phyloP scores from a whole-genome alignment of 805 yeast genomes.

The Kregervanrija pseudodelftensis region DNA sequence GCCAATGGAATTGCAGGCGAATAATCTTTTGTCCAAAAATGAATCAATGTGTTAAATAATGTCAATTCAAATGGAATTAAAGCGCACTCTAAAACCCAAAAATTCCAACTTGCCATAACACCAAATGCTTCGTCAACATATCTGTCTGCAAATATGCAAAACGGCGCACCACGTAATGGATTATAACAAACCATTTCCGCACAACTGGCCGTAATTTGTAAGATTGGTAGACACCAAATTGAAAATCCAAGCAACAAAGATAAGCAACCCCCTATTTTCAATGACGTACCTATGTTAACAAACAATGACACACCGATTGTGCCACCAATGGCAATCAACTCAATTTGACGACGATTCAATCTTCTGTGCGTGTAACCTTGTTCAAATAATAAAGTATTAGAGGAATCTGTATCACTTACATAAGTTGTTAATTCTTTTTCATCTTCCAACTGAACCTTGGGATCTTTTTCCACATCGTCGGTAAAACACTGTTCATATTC shows the following conservation, averaged over 20 bases:
- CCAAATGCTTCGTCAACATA: conserved; percentile 40
- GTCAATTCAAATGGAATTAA: conserved; percentile 44
- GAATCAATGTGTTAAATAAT: conserved; percentile 46
- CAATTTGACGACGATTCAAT: conserved; percentile 61
- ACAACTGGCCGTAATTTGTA: conserved; percentile 33
- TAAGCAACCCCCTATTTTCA: conserved; percentile 35
- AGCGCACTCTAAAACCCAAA: conserved; percentile 41
- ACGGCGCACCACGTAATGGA: conserved; percentile 38
- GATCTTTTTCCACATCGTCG: conserved; percentile 3
- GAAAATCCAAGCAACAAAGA: conserved; percentile 32
- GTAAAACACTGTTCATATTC: conserved; percentile 10
- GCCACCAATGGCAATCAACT: conserved; percentile 63
- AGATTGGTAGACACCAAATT: conserved; percentile 37
- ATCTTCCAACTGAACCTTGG: conserved; percentile 1
- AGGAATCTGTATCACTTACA: background rate
- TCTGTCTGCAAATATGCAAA: conserved; percentile 38
- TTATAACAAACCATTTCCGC: conserved; percentile 40
- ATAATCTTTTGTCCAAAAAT: conserved; percentile 43
- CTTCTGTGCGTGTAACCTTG: conserved; percentile 19
- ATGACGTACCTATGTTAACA: conserved; percentile 35
- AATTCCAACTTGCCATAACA: conserved; percentile 39
- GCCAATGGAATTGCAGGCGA: conserved; percentile 41
- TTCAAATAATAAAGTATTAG: conserved; percentile 5
- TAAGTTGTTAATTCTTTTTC: background rate
- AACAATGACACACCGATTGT: conserved; percentile 40